phyloP scores from a whole-genome alignment of 1,139 yeast species.

The Blastobotrys elegans region DNA sequence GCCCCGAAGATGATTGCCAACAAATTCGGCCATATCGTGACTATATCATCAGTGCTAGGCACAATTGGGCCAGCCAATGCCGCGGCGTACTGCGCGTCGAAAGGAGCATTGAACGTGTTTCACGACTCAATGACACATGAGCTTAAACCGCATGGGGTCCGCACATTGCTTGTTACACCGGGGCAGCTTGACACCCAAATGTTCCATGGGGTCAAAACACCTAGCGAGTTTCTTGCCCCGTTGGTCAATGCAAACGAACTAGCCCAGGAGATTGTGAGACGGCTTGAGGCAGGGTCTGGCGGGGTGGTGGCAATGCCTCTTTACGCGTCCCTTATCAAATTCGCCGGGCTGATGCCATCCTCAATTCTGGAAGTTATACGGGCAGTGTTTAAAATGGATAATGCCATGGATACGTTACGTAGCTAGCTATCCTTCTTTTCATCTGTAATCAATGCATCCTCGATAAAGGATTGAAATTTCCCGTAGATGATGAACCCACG shows the following conservation, averaged over 20 bases:
- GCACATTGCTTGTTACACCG: constrained; percentile 71
- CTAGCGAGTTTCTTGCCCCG: constrained; percentile 70
- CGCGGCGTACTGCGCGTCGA: constrained; percentile 75
- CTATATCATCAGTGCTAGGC: constrained; percentile 60
- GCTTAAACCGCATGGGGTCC: constrained; percentile 48
- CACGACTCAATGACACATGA: constrained; percentile 77
- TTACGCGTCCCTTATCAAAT: constrained; percentile 64
- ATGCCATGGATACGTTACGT: constrained; percentile 24
- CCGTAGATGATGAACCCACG: constrained; percentile 27
- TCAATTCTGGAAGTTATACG: constrained; percentile 54
- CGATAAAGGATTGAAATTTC: constrained; percentile 21
- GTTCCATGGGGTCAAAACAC: constrained; percentile 67
- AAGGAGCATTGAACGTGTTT: constrained; percentile 71
- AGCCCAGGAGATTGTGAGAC: constrained; percentile 50
- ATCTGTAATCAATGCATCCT: constrained; percentile 4
- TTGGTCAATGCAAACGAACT: constrained; percentile 60
- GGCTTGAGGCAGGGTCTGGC: constrained; percentile 54
- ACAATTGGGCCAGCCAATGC: constrained; percentile 64
- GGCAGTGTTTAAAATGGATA: constrained; percentile 56
- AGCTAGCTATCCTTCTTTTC: constrained; percentile 10
- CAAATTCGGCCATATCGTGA: constrained; percentile 48
- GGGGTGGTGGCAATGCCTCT: constrained; percentile 69
- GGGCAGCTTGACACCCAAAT: constrained; percentile 70
- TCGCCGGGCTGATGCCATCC: constrained; percentile 68
- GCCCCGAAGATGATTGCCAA: constrained; percentile 32